Evolutionary conservation across 768 basidiomycete species (phyloP).

Genomic region (Glaciozyma martinii): DNA sequence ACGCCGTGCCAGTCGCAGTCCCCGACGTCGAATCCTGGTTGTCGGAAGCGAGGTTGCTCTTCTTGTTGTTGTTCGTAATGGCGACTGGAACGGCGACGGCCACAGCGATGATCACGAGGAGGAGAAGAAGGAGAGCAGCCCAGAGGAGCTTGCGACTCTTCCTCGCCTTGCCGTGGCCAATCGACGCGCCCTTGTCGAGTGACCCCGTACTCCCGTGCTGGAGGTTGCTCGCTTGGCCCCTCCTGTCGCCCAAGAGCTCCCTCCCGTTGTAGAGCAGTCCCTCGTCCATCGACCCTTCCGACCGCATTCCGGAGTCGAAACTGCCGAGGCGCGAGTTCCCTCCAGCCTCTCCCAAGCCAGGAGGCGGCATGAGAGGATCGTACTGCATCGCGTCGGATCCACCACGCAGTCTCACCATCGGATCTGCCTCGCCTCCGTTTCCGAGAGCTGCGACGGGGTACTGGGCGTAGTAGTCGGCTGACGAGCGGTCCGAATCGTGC

Average conservation of each 20-base stretch:
- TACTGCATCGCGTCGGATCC: no score
- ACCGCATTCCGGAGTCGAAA: background rate
- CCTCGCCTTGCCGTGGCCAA: background rate
- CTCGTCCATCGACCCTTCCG: background rate
- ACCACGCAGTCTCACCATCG: no score
- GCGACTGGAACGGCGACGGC: constrained; percentile 56
- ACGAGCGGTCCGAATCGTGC: background rate
- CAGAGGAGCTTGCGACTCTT: background rate
- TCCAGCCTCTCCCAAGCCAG: background rate
- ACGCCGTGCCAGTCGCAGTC: constrained; percentile 34
- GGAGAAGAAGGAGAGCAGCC: constrained; percentile 9
- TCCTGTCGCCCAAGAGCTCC: background rate
- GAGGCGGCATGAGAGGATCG: no score
- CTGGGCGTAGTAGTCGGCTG: constrained; percentile 21
- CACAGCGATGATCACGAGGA: constrained; percentile 46
- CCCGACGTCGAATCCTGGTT: constrained; percentile 17
- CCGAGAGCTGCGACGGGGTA: constrained; percentile 7
- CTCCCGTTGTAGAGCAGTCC: background rate
- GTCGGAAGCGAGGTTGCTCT: constrained; percentile 27
- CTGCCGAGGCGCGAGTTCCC: background rate
- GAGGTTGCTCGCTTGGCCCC: background rate
- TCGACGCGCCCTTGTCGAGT: background rate
- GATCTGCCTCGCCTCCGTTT: background rate
- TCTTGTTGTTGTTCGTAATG: constrained; percentile 52
- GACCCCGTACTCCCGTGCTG: background rate